A percentile compares a stretch with the other conserved stretches of the same genome.
Conservation (phyloP, 2,329 filamentous ascomycete species). For the Hypoxylon sp. region DNA sequence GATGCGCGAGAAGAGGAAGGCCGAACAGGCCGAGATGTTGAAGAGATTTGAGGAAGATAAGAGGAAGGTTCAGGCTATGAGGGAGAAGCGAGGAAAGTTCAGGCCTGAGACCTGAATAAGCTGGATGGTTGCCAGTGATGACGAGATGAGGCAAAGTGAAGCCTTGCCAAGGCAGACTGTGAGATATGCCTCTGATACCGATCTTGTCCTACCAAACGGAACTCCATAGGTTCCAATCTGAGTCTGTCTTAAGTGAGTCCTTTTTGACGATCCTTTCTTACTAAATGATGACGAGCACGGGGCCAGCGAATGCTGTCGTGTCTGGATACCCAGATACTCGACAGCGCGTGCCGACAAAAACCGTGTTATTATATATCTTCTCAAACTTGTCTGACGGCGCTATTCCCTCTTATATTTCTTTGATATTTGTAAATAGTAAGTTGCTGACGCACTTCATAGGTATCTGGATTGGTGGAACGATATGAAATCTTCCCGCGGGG, state of each 20-base stretch:
- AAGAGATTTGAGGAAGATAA: slow-evolving; percentile 83
- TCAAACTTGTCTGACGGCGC: slow-evolving; percentile 71
- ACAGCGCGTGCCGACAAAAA: slow-evolving; percentile 70
- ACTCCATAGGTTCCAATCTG: neutral
- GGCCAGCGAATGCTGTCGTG: slow-evolving; percentile 63
- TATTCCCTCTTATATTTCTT: neutral
- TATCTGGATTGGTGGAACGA: neutral
- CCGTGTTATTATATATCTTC: slow-evolving; percentile 75
- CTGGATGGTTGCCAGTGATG: slow-evolving; percentile 7
- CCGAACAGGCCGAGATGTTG: slow-evolving; percentile 77
- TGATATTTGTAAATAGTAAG: neutral
- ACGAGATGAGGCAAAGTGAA: neutral
- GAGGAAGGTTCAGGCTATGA: slow-evolving; percentile 79
- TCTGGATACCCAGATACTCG: slow-evolving; percentile 43
- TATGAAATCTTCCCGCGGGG: too few relatives aligned
- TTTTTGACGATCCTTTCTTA: slow-evolving; percentile 14
- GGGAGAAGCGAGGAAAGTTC: slow-evolving; percentile 75
- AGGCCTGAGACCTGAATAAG: slow-evolving; percentile 63
- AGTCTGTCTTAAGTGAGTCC: slow-evolving; percentile 32
- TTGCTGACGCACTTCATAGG: slow-evolving; percentile 19
- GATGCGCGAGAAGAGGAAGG: slow-evolving; percentile 83
- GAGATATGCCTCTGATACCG: neutral
- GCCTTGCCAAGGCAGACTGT: neutral
- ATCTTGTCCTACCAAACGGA: neutral
- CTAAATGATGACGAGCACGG: slow-evolving; percentile 67